Percentiles rank a stretch among this genome's conserved stretches.
Conservation (phyloP, 176 grass and related monocot genomes). For the barley (Hordeum vulgare) region MorexV3_pseudomolecules_assembly NC_058524.1:58845168-58845667, state of each 20-base stretch:
- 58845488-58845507: background rate
- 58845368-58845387: too few relatives aligned
- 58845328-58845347: background rate
- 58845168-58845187: background rate
- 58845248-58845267: background rate
- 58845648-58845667: too few relatives aligned
- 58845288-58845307: too few relatives aligned
- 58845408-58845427: background rate
- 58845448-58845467: too few relatives aligned
- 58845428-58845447: background rate
- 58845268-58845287: background rate
- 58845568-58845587: background rate
- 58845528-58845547: background rate
- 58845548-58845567: background rate
- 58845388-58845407: background rate
- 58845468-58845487: background rate
- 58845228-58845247: background rate
- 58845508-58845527: background rate
- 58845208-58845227: background rate
- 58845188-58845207: background rate
- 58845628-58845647: too few relatives aligned
- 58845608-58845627: too few relatives aligned
- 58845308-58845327: too few relatives aligned
- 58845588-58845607: too few relatives aligned
- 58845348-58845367: background rate